These are phyloP conservation scores for Cutaneotrichosporon cavernicola DNA, from an alignment of 1,284 basidiomycete genomes.

Conservation along the genomic window DNA sequence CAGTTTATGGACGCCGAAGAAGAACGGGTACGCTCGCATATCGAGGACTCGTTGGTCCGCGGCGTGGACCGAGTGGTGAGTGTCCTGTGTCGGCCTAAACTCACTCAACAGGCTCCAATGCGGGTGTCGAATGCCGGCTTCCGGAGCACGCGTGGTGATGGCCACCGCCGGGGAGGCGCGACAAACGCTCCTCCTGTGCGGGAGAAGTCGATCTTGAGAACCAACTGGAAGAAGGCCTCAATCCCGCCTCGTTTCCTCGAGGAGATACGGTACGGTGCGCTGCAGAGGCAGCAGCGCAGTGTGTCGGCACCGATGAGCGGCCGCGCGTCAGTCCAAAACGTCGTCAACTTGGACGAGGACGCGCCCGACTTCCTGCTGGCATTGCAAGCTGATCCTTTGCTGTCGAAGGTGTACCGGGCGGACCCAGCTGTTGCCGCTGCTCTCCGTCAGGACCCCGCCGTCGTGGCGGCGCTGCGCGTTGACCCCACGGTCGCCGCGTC, in stretches of 20 bases:
- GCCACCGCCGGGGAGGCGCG: conserved; percentile 10
- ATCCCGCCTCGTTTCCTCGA: conserved; percentile 50
- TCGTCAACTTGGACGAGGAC: conserved; percentile 27
- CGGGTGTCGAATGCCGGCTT: conserved; percentile 11
- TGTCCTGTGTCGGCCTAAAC: background rate
- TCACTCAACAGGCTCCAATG: conserved; percentile 28
- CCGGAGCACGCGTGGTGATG: conserved; percentile 34
- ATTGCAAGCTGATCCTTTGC: background rate
- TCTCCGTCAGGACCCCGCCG: conserved; percentile 6
- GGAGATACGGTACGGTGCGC: conserved; percentile 44
- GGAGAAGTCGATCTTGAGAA: conserved; percentile 45
- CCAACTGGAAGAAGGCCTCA: conserved; percentile 30
- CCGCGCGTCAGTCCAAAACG: conserved; percentile 27
- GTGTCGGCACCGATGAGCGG: conserved; percentile 31
- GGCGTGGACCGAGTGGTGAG: conserved; percentile 60
- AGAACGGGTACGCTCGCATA: conserved; percentile 75
- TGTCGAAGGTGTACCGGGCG: conserved; percentile 1
- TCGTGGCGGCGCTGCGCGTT: background rate
- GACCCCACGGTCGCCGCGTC: conserved; percentile 3
- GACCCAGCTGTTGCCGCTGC: conserved; percentile 6
- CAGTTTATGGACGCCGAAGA: conserved; percentile 84
- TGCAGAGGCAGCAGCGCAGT: conserved; percentile 24
- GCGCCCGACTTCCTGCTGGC: conserved; percentile 39
- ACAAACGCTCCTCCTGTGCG: conserved; percentile 44
- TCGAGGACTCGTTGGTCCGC: conserved; percentile 73